These are phyloP conservation scores for Podospora pseudocomata DNA, from an alignment of 495 filamentous ascomycete species.

Conservation along the genomic window DNA sequence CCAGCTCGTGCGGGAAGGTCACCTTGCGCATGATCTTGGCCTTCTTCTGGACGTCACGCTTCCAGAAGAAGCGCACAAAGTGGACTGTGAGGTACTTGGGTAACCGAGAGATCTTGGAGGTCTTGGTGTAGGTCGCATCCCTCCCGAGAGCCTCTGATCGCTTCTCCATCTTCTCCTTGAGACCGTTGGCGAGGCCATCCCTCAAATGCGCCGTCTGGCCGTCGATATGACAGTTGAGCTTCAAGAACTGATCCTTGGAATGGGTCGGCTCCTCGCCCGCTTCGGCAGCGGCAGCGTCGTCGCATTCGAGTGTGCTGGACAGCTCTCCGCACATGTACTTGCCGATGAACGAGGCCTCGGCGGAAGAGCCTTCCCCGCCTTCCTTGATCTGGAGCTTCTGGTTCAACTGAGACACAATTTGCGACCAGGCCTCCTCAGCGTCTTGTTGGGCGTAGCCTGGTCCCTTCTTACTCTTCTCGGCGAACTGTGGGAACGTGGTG, in stretches of 20 bases:
- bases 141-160: conserved; percentile 70
- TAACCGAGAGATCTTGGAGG: conserved; percentile 77
- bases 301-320: conserved; percentile 70
- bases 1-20: conserved; percentile 87
- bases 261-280: conserved; percentile 65
- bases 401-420: conserved; percentile 83
- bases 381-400: conserved; percentile 70
- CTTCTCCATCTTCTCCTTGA: conserved; percentile 90
- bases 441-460: conserved; percentile 92
- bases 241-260: conserved; percentile 74
- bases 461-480: conserved; percentile 74
- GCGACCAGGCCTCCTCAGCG: conserved; percentile 97
- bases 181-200: conserved; percentile 76
- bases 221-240: conserved; percentile 92
- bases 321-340: conserved; percentile 85
- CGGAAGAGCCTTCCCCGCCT: conserved; percentile 31
- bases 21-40: conserved; percentile 99
- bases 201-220: conserved; percentile 79
- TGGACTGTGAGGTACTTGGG: conserved; percentile 96
- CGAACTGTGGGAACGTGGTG: conserved; percentile 86
- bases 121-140: conserved; percentile 82
- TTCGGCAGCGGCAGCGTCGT: conserved; percentile 74
- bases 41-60: conserved; percentile 89
- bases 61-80: conserved; percentile 98
- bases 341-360: conserved; percentile 72